Conservation (phyloP, 2,329 filamentous ascomycete genomes). For the Raffaelea ambrosiae region DNA sequence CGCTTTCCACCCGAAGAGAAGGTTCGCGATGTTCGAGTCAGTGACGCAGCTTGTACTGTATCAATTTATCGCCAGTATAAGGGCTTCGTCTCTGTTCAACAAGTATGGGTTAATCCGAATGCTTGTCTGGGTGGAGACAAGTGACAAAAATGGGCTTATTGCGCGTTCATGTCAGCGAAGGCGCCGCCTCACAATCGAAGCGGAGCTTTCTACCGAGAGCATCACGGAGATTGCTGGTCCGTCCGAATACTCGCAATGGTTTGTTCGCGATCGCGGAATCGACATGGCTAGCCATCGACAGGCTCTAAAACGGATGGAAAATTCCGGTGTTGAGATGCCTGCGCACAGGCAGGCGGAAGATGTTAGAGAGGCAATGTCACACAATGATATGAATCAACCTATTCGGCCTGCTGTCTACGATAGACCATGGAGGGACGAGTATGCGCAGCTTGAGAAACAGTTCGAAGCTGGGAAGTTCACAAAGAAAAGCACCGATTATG, state of each 20-base stretch:
- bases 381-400: no score
- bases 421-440: background rate
- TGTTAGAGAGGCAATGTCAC: constrained; percentile 7
- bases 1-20: constrained; percentile 40
- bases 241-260: constrained; percentile 16
- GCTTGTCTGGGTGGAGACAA: constrained; percentile 61
- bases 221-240: constrained; percentile 43
- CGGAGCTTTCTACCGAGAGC: constrained; percentile 52
- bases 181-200: constrained; percentile 47
- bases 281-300: constrained; percentile 34
- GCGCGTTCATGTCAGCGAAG: constrained; percentile 50
- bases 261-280: constrained; percentile 35
- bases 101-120: constrained; percentile 71
- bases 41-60: constrained; percentile 49
- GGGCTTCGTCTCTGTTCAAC: constrained; percentile 55
- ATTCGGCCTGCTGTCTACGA: no score
- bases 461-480: background rate
- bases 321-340: constrained; percentile 33
- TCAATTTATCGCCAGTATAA: constrained; percentile 53
- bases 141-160: constrained; percentile 50
- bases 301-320: constrained; percentile 37
- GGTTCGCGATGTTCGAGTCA: constrained; percentile 45
- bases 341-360: constrained; percentile 30
- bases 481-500: background rate
- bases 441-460: background rate